Percentiles rank a stretch among this genome's conserved stretches.
Conservation (phyloP, 768 basidiomycete genomes). For the Phaeotremella fagi region DNA sequence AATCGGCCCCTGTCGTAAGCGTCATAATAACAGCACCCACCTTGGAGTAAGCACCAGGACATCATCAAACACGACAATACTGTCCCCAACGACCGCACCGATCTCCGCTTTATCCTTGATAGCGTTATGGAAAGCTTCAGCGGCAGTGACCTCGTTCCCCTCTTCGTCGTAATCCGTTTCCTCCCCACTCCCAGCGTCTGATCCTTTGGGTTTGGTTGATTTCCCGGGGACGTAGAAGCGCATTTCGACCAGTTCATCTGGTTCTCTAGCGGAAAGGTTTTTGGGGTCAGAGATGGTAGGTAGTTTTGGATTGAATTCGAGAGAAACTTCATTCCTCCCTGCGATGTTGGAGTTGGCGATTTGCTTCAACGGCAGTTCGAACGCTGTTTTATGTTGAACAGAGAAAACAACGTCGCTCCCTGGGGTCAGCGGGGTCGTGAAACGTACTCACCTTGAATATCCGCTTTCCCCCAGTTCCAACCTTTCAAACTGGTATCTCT, state of each 20-base stretch:
- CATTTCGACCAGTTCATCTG: slow-evolving; percentile 91
- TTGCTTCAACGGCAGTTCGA: slow-evolving; percentile 77
- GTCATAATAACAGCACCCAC: slow-evolving; percentile 22
- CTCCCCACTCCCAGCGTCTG: slow-evolving; percentile 49
- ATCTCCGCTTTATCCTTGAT: slow-evolving; percentile 96
- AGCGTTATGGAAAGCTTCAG: slow-evolving; percentile 91
- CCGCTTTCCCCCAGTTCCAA: slow-evolving; percentile 97
- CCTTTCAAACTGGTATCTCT: slow-evolving; percentile 86
- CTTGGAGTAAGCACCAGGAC: slow-evolving; percentile 84
- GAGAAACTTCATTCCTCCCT: slow-evolving; percentile 93
- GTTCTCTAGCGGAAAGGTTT: slow-evolving; percentile 48
- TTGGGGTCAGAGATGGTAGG: slow-evolving; percentile 14
- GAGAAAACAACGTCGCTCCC: slow-evolving; percentile 88
- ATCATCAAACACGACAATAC: slow-evolving; percentile 91
- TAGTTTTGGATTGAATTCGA: slow-evolving; percentile 64
- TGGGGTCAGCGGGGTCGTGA: slow-evolving; percentile 42
- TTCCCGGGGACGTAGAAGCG: slow-evolving; percentile 80
- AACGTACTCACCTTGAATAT: slow-evolving; percentile 71
- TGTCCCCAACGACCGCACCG: slow-evolving; percentile 81
- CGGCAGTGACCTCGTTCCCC: slow-evolving; percentile 63
- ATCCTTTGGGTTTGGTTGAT: slow-evolving; percentile 33
- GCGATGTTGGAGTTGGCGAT: slow-evolving; percentile 98
- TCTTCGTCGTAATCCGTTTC: slow-evolving; percentile 51
- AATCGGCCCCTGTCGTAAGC: slow-evolving; percentile 69
- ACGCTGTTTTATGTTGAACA: slow-evolving; percentile 78